Evolutionary conservation across 1,284 basidiomycete species (phyloP).

Genomic region (Leccinum subrobustum): DNA sequence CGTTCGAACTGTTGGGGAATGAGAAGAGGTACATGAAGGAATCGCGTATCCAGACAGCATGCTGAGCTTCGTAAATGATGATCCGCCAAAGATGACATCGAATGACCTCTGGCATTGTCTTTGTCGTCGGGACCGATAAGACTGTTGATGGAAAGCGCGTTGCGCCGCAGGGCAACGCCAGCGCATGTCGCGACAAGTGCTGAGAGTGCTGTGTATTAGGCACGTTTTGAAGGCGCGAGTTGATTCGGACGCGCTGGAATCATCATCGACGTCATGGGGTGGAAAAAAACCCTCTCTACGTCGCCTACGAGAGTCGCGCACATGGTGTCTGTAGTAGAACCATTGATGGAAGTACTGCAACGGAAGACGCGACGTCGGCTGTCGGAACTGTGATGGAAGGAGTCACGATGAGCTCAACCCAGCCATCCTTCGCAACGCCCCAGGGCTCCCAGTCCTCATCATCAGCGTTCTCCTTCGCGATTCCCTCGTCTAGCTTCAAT

Average conservation of each 20-base stretch:
- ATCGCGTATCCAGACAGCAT: constrained; percentile 63
- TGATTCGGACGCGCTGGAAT: no score
- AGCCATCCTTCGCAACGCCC: constrained; percentile 13
- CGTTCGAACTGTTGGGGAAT: constrained; percentile 32
- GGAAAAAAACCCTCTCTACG: no score
- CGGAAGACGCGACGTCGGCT: neutral
- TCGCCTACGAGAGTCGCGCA: no score
- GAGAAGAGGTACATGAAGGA: constrained; percentile 56
- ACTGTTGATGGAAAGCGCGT: neutral
- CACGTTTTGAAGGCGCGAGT: no score
- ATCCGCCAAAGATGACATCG: constrained; percentile 72
- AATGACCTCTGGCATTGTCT: constrained; percentile 40
- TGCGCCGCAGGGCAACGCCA: constrained; percentile 49
- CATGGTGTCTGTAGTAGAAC: no score
- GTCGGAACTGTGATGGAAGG: neutral
- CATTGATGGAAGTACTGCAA: no score
- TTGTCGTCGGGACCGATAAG: constrained; percentile 40
- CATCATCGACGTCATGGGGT: no score
- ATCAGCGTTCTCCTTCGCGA: constrained; percentile 21
- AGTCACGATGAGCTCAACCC: constrained; percentile 14
- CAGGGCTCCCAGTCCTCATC: constrained; percentile 18
- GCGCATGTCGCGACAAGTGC: constrained; percentile 59
- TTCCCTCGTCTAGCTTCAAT: constrained; percentile 18
- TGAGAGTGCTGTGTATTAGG: no score
- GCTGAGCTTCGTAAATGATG: constrained; percentile 69